These are phyloP conservation scores for Venturia carpophila DNA, from an alignment of 2,329 filamentous ascomycete genomes.

Conservation along the genomic window DNA sequence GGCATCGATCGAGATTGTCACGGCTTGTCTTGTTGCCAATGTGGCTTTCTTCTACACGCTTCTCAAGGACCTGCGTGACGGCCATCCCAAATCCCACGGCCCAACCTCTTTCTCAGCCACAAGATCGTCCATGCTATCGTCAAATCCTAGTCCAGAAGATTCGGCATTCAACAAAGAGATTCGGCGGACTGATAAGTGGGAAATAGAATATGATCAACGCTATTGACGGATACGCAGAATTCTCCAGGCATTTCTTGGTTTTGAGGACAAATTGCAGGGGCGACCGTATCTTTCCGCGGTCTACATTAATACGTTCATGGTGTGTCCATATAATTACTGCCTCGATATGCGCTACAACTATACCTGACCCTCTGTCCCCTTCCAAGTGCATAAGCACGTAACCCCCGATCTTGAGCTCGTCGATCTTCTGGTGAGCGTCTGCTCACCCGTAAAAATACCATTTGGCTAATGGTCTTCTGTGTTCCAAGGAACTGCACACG, in stretches of 20 bases:
- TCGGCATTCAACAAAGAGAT: background rate
- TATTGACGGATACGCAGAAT: background rate
- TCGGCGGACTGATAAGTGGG: background rate
- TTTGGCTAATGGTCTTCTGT: background rate
- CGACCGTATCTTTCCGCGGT: too few relatives aligned
- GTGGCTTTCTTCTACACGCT: conserved; percentile 9
- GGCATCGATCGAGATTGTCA: conserved; percentile 6
- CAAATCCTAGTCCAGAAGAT: background rate
- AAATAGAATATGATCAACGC: background rate
- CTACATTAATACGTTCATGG: too few relatives aligned
- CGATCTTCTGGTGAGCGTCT: too few relatives aligned
- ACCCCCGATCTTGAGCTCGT: too few relatives aligned
- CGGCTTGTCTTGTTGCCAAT: conserved; percentile 4
- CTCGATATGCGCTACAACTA: too few relatives aligned
- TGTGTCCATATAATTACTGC: too few relatives aligned
- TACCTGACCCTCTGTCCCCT: too few relatives aligned
- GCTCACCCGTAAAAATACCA: background rate
- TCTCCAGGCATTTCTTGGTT: too few relatives aligned
- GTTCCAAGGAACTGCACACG: background rate
- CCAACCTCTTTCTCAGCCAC: background rate
- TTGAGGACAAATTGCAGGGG: too few relatives aligned
- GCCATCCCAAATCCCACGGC: background rate
- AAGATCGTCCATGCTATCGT: background rate
- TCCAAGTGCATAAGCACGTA: too few relatives aligned
- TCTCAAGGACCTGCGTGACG: background rate